Evolutionary conservation across 345 rosid genomes (phyloP), one percentile per base, ranked within the genome.

Genomic region (Heritiera littoralis): DNA sequence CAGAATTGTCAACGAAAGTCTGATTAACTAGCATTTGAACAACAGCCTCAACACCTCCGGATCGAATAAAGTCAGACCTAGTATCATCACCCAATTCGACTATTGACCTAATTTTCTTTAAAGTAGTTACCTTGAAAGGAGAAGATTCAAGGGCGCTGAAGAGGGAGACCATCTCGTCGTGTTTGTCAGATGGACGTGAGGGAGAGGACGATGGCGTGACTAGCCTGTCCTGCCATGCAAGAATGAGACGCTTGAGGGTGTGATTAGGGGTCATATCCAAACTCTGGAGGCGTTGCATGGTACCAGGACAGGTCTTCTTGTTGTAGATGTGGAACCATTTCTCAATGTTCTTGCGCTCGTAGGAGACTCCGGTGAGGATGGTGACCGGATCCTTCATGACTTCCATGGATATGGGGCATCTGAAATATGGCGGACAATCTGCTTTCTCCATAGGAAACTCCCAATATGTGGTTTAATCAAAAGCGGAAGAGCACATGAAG

Each of bases 401-500:
- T 48, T 70, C 74, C 74, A 30, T 70, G 58, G 74, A 70, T 11
- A 70, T 70, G 41, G 74, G 74, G 55, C 74, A 70, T 48, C 74
- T 70, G 58, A 70, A 70, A 70, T 70, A n/a, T 23, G 40, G 20
- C 15, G 74, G 74, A 70, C 15, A 70, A 28, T 48, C 40, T 13
- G 14, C 6, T 28, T 70, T 70, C 41, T 70, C 58, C 74, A 48
- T 28, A 5, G 35, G 41, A 7, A 17, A 17, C 13, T 40, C 23
- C 23, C 2, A 12, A 32, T 11, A 5, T 5, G 54, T 6, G 5
- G 2, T 48, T 28, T 28, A 17, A 48, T 49, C 14, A 14, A 48
- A 48, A 28, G 5, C n/a, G 38, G 48, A 46, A 20, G 23, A 67
- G 43, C 2, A 69, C 15, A 45, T 20, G 10, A 20, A 68, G 38